phyloP scores from a whole-genome alignment of 345 rosid genomes.

The Eucalyptus cladocalyx region DNA sequence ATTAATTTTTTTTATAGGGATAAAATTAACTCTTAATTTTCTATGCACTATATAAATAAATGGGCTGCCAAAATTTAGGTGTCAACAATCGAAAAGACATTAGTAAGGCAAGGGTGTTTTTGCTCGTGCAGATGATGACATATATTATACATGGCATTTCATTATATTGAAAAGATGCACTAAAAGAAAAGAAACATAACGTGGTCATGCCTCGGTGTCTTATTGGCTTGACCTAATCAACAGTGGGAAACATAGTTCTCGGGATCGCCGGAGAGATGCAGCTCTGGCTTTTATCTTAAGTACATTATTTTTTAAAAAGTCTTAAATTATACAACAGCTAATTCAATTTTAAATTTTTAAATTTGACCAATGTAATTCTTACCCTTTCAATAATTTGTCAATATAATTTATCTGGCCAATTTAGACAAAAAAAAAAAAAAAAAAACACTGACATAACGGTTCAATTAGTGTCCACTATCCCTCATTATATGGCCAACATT shows the following conservation, averaged over 20 bases:
- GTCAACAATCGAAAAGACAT: background rate
- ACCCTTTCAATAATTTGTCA: background rate
- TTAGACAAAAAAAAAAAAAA: background rate
- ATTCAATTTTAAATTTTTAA: background rate
- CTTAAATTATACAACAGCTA: accelerated
- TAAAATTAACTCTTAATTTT: too few relatives aligned
- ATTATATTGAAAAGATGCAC: background rate
- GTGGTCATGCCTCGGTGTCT: background rate
- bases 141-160: background rate
- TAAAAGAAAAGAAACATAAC: background rate
- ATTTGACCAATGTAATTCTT: background rate
- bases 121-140: background rate
- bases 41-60: too few relatives aligned
- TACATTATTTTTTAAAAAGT: background rate
- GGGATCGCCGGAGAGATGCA: background rate
- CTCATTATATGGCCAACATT: accelerated
- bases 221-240: background rate
- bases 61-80: too few relatives aligned
- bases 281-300: background rate
- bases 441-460: accelerated
- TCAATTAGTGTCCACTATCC: accelerated
- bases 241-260: background rate
- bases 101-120: background rate
- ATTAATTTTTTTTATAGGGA: too few relatives aligned
- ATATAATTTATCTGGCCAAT: background rate